These are phyloP conservation scores for Dothistroma pini DNA, from an alignment of 2,329 filamentous ascomycete species.

Conservation along the genomic window DNA sequence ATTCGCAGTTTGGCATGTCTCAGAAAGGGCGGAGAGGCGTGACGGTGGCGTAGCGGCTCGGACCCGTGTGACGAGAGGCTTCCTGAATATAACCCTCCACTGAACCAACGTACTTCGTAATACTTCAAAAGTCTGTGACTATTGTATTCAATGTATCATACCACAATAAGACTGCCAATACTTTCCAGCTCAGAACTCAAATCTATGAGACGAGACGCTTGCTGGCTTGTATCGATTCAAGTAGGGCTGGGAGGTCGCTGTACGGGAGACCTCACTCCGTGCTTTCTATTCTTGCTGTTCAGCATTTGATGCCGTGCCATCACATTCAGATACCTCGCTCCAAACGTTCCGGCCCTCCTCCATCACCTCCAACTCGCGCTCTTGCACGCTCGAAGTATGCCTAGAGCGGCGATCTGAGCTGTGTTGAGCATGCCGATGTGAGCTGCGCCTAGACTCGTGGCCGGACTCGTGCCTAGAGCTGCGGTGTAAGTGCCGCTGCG, in stretches of 20 bases:
- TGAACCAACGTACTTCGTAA: too few species aligned
- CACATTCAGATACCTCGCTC: not conserved
- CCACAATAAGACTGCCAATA: not conserved
- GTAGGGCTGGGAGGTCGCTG: slow-evolving; percentile 3
- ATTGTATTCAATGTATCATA: not conserved
- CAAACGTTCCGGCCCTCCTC: slow-evolving; percentile 7
- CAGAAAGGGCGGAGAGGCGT: too few species aligned
- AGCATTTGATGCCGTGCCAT: not conserved
- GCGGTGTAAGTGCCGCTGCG: not conserved
- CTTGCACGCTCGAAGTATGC: not conserved
- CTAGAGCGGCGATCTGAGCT: not conserved
- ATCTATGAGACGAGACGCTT: not conserved
- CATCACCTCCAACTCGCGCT: slow-evolving; percentile 5
- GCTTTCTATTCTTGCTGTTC: not conserved
- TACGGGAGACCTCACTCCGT: slow-evolving; percentile 1
- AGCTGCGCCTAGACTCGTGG: not conserved
- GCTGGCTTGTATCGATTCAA: slow-evolving; percentile 1
- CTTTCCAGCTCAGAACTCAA: not conserved
- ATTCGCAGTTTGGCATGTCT: too few species aligned
- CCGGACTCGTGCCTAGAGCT: not conserved
- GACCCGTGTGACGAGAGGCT: too few species aligned
- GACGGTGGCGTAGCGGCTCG: too few species aligned
- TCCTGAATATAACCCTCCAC: too few species aligned
- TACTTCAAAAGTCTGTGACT: too few species aligned
- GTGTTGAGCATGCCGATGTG: too few species aligned